A percentile compares a stretch with the other conserved stretches of the same genome.
Evolutionary conservation across 163 green algal species (phyloP).

Genomic region (Volvox carteri): DNA sequence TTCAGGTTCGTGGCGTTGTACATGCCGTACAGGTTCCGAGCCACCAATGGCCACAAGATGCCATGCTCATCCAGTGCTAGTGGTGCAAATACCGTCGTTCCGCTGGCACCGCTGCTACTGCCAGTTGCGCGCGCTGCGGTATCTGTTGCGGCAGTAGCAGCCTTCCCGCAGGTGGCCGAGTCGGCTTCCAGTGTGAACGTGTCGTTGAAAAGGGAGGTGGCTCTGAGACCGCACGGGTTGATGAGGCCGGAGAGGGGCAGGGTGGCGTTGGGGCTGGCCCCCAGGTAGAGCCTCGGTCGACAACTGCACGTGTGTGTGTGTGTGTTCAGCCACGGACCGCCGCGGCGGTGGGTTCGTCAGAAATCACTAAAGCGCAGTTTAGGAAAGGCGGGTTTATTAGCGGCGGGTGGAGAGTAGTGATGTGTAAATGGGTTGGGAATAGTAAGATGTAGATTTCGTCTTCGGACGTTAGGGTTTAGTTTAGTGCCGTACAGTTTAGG

Average conservation of each 20-base stretch:
- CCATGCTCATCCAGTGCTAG: not conserved
- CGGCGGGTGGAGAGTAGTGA: no score
- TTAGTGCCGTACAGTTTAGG: no score
- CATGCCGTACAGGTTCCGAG: constrained; percentile 15
- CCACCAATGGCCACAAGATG: not conserved
- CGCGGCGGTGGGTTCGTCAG: no score
- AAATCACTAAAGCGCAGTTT: no score
- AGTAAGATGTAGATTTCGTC: no score
- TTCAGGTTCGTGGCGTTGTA: constrained; percentile 43
- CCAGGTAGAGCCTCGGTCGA: constrained; percentile 72
- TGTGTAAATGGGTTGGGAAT: no score
- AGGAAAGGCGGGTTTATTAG: no score
- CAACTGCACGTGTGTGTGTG: no score
- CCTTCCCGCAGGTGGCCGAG: not conserved
- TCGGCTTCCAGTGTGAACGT: constrained; percentile 67
- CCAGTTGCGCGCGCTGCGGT: not conserved
- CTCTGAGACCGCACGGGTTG: constrained; percentile 88
- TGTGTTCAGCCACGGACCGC: no score
- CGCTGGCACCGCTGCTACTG: not conserved
- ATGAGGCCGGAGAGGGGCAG: constrained; percentile 67
- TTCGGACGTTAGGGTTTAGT: no score
- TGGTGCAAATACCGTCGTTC: not conserved
- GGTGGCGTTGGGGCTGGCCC: constrained; percentile 57
- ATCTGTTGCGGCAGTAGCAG: not conserved
- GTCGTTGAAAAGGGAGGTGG: constrained; percentile 93